Conservation (phyloP, 768 basidiomycete species). For the Rubroboletus satanas region DNA sequence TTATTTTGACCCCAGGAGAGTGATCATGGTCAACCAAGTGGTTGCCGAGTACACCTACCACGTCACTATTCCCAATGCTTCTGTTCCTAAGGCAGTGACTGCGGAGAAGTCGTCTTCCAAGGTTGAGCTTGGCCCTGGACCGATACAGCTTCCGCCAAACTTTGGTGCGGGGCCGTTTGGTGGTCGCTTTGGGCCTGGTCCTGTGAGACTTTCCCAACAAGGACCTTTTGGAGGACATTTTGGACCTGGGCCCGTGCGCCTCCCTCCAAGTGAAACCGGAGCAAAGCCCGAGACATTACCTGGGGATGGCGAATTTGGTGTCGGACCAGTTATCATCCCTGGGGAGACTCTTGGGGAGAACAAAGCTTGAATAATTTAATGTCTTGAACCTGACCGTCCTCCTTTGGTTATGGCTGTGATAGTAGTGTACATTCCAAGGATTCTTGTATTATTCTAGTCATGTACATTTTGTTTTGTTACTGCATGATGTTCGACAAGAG, state of each 20-base stretch:
- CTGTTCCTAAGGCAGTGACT: slow-evolving; percentile 14
- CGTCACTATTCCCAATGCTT: slow-evolving; percentile 19
- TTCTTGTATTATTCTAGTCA: neutral
- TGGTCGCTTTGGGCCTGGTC: slow-evolving; percentile 21
- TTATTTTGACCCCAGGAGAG: slow-evolving; percentile 35
- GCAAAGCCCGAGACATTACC: slow-evolving; percentile 22
- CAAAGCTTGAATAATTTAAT: neutral
- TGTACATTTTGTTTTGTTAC: neutral
- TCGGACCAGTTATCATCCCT: slow-evolving; percentile 22
- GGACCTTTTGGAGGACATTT: slow-evolving; percentile 11
- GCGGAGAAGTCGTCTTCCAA: slow-evolving; percentile 8
- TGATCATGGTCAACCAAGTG: slow-evolving; percentile 32
- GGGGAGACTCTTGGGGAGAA: slow-evolving; percentile 27
- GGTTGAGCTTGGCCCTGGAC: slow-evolving; percentile 20
- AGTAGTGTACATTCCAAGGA: neutral
- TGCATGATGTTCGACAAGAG: neutral
- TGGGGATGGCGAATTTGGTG: slow-evolving; percentile 27
- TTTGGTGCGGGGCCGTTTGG: slow-evolving; percentile 13
- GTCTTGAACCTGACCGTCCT: neutral
- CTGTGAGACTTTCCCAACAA: slow-evolving; percentile 10
- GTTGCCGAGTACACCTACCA: slow-evolving; percentile 26
- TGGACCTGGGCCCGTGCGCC: slow-evolving; percentile 17
- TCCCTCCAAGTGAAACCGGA: slow-evolving; percentile 22
- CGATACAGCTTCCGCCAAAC: slow-evolving; percentile 4
- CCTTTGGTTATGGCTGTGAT: neutral